Conservation (phyloP, 139 green algal species). For the Tetradesmus obliquus region DNA sequence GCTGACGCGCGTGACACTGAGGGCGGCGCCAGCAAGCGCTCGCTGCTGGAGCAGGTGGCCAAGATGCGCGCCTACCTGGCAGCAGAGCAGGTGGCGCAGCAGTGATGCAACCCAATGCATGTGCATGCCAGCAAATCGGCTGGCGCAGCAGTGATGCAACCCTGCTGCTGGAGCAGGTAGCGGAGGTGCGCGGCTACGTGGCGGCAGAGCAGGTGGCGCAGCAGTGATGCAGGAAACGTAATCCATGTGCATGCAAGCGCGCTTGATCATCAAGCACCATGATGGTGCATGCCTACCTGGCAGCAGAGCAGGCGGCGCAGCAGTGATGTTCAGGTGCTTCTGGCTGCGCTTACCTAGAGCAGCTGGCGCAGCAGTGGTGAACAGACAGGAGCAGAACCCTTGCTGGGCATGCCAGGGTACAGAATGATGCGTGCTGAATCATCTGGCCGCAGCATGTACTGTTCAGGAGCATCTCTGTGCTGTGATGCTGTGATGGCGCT, state of each 20-base stretch:
- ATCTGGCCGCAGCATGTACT: too few relatives aligned
- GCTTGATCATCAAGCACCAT: conserved; percentile 79
- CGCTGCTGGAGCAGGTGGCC: conserved; percentile 87
- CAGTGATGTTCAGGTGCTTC: too few relatives aligned
- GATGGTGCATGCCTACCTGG: conserved; percentile 65
- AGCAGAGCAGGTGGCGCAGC: conserved; percentile 34
- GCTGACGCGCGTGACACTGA: conserved; percentile 95
- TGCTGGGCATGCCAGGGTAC: too few relatives aligned
- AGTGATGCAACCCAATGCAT: not conserved
- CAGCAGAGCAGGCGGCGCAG: conserved; percentile 35
- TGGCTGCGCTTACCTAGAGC: too few relatives aligned
- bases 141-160: not conserved
- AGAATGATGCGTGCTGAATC: too few relatives aligned
- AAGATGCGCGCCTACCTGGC: conserved; percentile 65
- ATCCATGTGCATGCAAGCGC: not conserved
- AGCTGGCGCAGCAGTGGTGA: too few relatives aligned
- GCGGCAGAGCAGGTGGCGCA: conserved; percentile 35
- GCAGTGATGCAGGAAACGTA: not conserved
- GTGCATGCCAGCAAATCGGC: not conserved
- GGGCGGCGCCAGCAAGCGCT: conserved; percentile 87
- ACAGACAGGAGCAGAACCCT: too few relatives aligned
- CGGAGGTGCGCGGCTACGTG: conserved; percentile 65
- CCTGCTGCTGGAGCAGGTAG: conserved; percentile 80
- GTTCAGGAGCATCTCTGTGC: too few relatives aligned
- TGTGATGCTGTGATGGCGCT: too few relatives aligned